phyloP scores from a whole-genome alignment of 805 yeast species.

The Candida sakaeoensis region DNA sequence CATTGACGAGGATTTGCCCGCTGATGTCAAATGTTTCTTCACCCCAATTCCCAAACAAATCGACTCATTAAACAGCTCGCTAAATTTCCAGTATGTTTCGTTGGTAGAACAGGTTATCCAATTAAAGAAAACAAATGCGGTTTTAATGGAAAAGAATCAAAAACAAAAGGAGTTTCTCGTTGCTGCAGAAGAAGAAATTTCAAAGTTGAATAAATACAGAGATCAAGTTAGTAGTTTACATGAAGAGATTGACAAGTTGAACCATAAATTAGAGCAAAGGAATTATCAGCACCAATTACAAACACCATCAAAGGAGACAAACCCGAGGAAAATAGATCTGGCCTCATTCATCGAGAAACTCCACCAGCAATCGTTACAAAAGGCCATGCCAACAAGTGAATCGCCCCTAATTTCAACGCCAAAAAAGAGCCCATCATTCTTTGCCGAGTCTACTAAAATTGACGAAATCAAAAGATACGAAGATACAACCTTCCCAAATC shows the following conservation, averaged over 20 bases:
- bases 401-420: background rate
- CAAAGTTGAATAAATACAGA: slow-evolving; percentile 7
- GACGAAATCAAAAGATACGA: background rate
- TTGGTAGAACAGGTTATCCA: slow-evolving; percentile 7
- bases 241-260: background rate
- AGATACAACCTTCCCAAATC: background rate
- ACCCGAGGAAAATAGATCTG: background rate
- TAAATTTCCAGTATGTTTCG: slow-evolving; percentile 8
- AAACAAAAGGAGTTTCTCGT: slow-evolving; percentile 9
- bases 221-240: slow-evolving; percentile 2
- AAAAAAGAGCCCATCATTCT: slow-evolving; percentile 4
- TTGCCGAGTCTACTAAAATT: slow-evolving; percentile 12
- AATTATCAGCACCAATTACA: background rate
- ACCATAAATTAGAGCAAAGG: background rate
- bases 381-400: background rate
- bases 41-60: slow-evolving; percentile 7
- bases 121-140: background rate
- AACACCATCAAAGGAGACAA: background rate
- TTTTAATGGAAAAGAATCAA: slow-evolving; percentile 7
- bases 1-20: slow-evolving; percentile 2
- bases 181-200: slow-evolving; percentile 11
- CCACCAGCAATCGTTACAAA: slow-evolving; percentile 8
- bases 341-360: slow-evolving; percentile 8
- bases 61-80: slow-evolving; percentile 5
- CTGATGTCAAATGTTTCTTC: slow-evolving; percentile 6